Conservation (phyloP, 495 filamentous ascomycete genomes). For the Xylaria longipes region DNA sequence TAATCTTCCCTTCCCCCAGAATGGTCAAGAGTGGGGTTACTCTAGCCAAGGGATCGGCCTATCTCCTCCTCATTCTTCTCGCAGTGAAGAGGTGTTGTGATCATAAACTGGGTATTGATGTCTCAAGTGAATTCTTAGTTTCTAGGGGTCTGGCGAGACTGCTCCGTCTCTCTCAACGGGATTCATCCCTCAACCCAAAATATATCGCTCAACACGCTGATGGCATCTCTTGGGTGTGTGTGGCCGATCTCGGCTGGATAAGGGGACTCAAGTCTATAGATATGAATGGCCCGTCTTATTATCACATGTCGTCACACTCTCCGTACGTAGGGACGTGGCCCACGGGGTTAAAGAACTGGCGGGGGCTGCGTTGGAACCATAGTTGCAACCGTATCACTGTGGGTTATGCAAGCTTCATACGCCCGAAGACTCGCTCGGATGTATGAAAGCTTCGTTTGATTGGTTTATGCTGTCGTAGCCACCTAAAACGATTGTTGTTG, state of each 20-base stretch:
- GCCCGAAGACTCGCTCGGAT: conserved; percentile 1
- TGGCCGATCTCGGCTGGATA: conserved; percentile 7
- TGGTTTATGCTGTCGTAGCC: conserved; percentile 18
- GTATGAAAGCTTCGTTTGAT: conserved; percentile 12
- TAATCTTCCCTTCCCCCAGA: conserved; percentile 14
- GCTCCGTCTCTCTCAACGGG: not conserved
- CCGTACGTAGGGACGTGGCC: conserved; percentile 4
- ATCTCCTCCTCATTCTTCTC: not conserved
- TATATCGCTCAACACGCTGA: not conserved
- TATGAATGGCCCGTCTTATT: conserved; percentile 14
- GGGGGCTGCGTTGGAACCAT: conserved; percentile 2
- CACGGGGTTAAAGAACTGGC: conserved; percentile 13
- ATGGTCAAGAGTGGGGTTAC: conserved; percentile 21
- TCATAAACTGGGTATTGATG: not conserved
- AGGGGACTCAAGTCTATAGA: not conserved
- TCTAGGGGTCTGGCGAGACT: not conserved
- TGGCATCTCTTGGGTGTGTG: not conserved
- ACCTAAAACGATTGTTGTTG: conserved; percentile 9
- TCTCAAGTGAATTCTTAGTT: not conserved
- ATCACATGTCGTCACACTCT: conserved; percentile 16
- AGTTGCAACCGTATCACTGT: conserved; percentile 23
- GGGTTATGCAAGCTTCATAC: not conserved
- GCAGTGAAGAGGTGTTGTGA: conserved; percentile 6
- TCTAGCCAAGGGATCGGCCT: conserved; percentile 15
- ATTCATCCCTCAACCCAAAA: not conserved